Evolutionary conservation across 371 early-diverging fungal genomes (phyloP).

Genomic region (Syncephalastrum racemosum): DNA sequence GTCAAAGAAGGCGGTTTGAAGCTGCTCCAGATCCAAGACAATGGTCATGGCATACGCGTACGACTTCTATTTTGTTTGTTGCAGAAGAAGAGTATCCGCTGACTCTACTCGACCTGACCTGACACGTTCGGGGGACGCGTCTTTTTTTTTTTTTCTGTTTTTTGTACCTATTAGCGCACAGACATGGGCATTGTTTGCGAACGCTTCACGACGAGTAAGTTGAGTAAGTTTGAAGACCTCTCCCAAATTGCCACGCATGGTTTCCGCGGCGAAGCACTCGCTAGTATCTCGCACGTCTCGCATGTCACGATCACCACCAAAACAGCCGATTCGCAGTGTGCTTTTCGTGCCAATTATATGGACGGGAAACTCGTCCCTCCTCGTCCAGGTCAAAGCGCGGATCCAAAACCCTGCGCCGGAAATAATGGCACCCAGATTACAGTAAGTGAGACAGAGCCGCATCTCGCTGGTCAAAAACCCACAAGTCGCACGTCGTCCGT

Average conservation of each 20-base stretch:
- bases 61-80: constrained; percentile 10
- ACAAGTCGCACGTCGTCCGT: background rate
- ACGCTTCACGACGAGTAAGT: constrained; percentile 96
- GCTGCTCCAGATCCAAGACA: constrained; percentile 92
- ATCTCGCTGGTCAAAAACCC: background rate
- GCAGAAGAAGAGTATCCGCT: background rate
- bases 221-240: constrained; percentile 86
- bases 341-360: constrained; percentile 83
- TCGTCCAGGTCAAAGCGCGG: constrained; percentile 66
- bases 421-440: constrained; percentile 91
- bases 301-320: constrained; percentile 90
- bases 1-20: constrained; percentile 91
- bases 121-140: background rate
- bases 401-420: constrained; percentile 91
- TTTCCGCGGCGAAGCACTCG: constrained; percentile 98
- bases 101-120: too few relatives aligned
- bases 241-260: constrained; percentile 89
- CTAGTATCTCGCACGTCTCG: constrained; percentile 94
- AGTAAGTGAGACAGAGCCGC: constrained; percentile 30
- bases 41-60: constrained; percentile 93
- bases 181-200: constrained; percentile 90
- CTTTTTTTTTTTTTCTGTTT: background rate
- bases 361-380: constrained; percentile 82
- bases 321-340: constrained; percentile 77
- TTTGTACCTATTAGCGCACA: constrained; percentile 41